phyloP scores from a whole-genome alignment of 2,329 filamentous ascomycete genomes.

The Microcyclospora pomicola region DNA sequence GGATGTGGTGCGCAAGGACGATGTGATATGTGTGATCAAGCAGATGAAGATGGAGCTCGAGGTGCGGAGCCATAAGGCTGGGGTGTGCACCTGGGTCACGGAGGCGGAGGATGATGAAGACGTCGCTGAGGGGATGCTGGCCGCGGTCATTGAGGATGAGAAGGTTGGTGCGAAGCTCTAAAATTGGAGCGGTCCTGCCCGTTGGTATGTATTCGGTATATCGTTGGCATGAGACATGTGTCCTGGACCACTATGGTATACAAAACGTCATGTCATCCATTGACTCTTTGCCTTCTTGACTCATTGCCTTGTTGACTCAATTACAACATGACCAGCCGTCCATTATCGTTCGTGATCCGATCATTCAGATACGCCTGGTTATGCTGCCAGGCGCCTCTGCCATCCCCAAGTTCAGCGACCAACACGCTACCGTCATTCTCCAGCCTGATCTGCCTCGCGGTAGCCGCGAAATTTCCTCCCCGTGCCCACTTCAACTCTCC shows the following conservation, averaged over 20 bases:
- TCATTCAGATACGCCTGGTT: conserved; percentile 25
- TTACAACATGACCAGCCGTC: conserved; percentile 20
- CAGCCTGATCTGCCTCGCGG: conserved; percentile 20
- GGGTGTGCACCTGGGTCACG: conserved; percentile 37
- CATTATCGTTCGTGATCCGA: conserved; percentile 26
- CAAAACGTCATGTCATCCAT: no score
- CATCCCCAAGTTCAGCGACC: conserved; percentile 25
- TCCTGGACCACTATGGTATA: neutral
- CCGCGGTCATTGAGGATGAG: conserved; percentile 33
- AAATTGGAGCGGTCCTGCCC: conserved; percentile 4
- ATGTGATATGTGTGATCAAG: conserved; percentile 44
- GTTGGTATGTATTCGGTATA: neutral
- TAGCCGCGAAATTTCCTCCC: conserved; percentile 25
- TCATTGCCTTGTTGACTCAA: no score
- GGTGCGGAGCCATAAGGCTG: conserved; percentile 37
- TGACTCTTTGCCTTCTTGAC: no score
- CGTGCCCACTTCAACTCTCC: conserved; percentile 24
- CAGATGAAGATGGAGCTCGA: conserved; percentile 63
- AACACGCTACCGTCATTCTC: conserved; percentile 20
- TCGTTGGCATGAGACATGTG: no score
- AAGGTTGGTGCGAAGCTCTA: conserved; percentile 15
- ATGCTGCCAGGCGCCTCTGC: conserved; percentile 20
- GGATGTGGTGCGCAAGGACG: conserved; percentile 35
- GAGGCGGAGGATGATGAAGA: conserved; percentile 43
- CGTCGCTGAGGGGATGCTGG: conserved; percentile 41